These are phyloP conservation scores for Fistulifera pelliculosa DNA, from an alignment of 108 stramenopile species.

Conservation along the genomic window DNA sequence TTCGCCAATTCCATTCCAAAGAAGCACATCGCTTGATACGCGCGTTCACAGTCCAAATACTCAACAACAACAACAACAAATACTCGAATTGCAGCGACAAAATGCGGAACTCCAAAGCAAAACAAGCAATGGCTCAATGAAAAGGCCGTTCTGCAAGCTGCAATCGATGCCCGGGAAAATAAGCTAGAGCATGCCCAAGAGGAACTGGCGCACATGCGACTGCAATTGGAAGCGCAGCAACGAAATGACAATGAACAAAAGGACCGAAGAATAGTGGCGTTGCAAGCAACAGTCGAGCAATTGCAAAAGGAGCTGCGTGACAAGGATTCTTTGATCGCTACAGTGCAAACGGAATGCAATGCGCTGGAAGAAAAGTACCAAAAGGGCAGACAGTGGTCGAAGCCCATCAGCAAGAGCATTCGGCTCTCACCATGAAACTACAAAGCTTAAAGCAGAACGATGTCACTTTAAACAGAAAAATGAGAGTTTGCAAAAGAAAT, in stretches of 20 bases:
- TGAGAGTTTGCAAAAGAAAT: constrained; percentile 70
- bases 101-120: constrained; percentile 18
- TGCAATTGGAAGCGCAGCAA: constrained; percentile 26
- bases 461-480: constrained; percentile 61
- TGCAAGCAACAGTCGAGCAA: too few relatives aligned
- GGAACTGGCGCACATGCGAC: constrained; percentile 20
- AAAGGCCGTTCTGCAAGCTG: constrained; percentile 64
- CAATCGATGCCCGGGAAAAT: constrained; percentile 67
- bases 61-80: not conserved
- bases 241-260: constrained; percentile 8
- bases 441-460: constrained; percentile 63
- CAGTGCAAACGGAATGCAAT: too few relatives aligned
- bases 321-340: too few relatives aligned
- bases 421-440: constrained; percentile 25
- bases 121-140: constrained; percentile 59
- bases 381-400: too few relatives aligned
- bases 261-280: too few relatives aligned
- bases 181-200: constrained; percentile 34
- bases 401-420: constrained; percentile 12
- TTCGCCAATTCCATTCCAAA: not conserved
- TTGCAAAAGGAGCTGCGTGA: too few relatives aligned
- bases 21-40: not conserved
- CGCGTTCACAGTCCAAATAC: not conserved
- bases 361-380: too few relatives aligned
- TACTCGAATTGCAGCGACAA: not conserved